Percentiles rank a stretch among this genome's conserved stretches.
Evolutionary conservation across 495 filamentous ascomycete species (phyloP).

Genomic region (Penicillium pancosmium): DNA sequence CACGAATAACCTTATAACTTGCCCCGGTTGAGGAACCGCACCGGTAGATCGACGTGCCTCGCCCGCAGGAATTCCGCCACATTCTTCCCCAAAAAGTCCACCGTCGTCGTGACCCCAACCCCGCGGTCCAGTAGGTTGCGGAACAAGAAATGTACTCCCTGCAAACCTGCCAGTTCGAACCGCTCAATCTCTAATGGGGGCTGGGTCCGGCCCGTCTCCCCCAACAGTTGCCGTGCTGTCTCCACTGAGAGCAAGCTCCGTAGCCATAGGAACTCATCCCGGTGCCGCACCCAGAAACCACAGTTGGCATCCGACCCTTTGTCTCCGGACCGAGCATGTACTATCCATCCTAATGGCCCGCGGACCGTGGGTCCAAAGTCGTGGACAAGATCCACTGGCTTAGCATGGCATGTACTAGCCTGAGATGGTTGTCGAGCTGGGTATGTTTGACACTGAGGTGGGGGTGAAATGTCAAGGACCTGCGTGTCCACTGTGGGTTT

Average conservation of each 20-base stretch:
- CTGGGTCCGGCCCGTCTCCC: conserved; percentile 38
- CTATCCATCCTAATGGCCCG: conserved; percentile 50
- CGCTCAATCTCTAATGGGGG: conserved; percentile 50
- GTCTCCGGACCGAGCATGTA: conserved; percentile 55
- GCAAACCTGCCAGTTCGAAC: conserved; percentile 49
- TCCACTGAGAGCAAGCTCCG: conserved; percentile 45
- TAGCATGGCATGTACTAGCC: conserved; percentile 14
- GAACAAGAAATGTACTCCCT: conserved; percentile 58
- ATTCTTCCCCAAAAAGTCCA: conserved; percentile 60
- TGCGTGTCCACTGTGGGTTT: conserved; percentile 28
- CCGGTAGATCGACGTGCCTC: conserved; percentile 52
- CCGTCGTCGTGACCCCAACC: conserved; percentile 49
- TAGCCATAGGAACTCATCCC: conserved; percentile 55
- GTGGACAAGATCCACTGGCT: conserved; percentile 14
- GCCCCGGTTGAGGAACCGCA: conserved; percentile 39
- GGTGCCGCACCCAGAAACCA: conserved; percentile 54
- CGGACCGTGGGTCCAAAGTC: conserved; percentile 46
- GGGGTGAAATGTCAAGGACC: conserved; percentile 35
- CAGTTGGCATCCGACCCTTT: conserved; percentile 57
- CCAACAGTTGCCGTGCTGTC: conserved; percentile 41
- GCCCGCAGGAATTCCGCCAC: conserved; percentile 56
- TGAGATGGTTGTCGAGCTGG: conserved; percentile 39
- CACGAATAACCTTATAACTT: conserved; percentile 28
- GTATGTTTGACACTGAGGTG: conserved; percentile 34
- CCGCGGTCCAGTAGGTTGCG: conserved; percentile 57